Percentiles rank a stretch among this genome's conserved stretches.
phyloP scores from a whole-genome alignment of 2,329 filamentous ascomycete species.

The Apiospora rasikravindrae region DNA sequence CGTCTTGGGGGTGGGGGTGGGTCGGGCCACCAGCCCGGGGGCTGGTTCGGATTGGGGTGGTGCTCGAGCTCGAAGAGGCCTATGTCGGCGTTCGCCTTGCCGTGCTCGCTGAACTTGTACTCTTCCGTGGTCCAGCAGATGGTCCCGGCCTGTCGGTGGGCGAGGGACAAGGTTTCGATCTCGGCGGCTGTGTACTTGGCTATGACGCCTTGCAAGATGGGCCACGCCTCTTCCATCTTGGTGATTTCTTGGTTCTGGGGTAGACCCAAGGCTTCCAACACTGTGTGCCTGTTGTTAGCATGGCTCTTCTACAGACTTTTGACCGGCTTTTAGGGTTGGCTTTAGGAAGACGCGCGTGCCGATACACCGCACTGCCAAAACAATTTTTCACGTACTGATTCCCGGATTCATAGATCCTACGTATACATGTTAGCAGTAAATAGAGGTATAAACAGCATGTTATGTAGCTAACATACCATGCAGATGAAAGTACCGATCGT shows the following conservation, averaged over 20 bases:
- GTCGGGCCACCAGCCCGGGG: conserved; percentile 47
- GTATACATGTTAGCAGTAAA: not conserved
- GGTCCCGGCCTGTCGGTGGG: conserved; percentile 34
- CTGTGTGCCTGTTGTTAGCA: not conserved
- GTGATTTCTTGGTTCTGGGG: conserved; percentile 23
- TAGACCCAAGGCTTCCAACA: conserved; percentile 26
- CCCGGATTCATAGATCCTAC: conserved; percentile 26
- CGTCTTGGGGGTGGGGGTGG: conserved; percentile 23
- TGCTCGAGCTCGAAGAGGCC: conserved; percentile 31
- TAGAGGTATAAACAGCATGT: not conserved
- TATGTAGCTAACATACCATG: conserved; percentile 23
- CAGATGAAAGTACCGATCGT: conserved; percentile 29
- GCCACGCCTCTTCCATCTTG: conserved; percentile 20
- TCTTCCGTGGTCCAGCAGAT: conserved; percentile 34
- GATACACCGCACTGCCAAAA: too few species aligned
- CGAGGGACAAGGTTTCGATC: conserved; percentile 31
- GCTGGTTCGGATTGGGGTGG: conserved; percentile 32
- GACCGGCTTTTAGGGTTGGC: too few species aligned
- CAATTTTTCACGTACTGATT: conserved; percentile 11
- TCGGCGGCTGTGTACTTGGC: conserved; percentile 1
- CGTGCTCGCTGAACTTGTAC: conserved; percentile 35
- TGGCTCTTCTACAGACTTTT: not conserved
- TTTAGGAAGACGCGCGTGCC: too few species aligned
- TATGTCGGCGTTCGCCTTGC: conserved; percentile 28
- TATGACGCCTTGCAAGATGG: conserved; percentile 16